phyloP scores from a whole-genome alignment of 768 basidiomycete genomes.

The Dentipellis sp. region DNA sequence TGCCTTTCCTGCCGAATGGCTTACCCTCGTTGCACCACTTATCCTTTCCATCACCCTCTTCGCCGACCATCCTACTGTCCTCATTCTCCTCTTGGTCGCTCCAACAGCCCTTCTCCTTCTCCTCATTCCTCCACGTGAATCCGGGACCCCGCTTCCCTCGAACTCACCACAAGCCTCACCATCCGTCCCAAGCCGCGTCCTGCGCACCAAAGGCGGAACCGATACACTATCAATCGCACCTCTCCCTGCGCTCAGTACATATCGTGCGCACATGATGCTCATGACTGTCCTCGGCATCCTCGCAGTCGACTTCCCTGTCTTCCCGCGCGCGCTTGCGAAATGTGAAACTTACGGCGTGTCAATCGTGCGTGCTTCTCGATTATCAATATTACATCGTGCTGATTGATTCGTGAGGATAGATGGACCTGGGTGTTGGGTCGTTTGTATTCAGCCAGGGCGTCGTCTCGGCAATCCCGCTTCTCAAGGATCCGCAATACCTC shows the following conservation, averaged over 20 bases:
- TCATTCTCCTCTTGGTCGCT: conserved; percentile 40
- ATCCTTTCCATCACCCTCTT: conserved; percentile 74
- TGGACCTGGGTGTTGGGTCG: conserved; percentile 96
- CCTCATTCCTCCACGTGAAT: conserved; percentile 30
- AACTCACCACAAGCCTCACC: conserved; percentile 18
- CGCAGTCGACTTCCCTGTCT: conserved; percentile 92
- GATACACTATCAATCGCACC: conserved; percentile 20
- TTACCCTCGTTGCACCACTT: conserved; percentile 66
- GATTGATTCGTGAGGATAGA: conserved; percentile 37
- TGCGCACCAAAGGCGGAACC: conserved; percentile 1
- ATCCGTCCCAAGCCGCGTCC: conserved; percentile 2
- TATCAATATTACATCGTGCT: not conserved
- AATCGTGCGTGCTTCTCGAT: conserved; percentile 43
- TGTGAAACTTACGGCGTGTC: conserved; percentile 94
- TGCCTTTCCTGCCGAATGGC: conserved; percentile 50
- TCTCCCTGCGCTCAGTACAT: conserved; percentile 74
- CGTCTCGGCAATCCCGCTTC: conserved; percentile 75
- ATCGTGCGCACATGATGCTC: conserved; percentile 91
- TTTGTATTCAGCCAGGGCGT: conserved; percentile 96
- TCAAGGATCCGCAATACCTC: conserved; percentile 53
- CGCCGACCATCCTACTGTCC: conserved; percentile 43
- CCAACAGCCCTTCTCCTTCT: conserved; percentile 36
- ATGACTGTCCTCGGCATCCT: conserved; percentile 87
- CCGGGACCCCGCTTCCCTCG: conserved; percentile 46
- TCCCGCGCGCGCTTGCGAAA: conserved; percentile 82